Evolutionary conservation across 495 filamentous ascomycete genomes (phyloP), one percentile per base, ranked within the genome.

Genomic region (Recurvomyces mirabilis): DNA sequence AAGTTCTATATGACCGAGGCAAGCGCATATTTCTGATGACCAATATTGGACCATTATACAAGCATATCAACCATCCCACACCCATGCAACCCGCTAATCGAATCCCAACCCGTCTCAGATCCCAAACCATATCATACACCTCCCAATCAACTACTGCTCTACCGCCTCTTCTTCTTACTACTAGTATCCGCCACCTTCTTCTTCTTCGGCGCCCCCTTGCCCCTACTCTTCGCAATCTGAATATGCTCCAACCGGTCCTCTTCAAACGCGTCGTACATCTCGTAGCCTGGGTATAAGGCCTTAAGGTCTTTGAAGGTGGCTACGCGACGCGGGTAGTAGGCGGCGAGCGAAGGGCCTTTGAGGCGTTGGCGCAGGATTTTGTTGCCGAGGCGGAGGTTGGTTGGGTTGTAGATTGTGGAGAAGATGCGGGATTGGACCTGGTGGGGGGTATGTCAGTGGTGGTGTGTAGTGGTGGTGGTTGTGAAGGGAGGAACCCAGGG

Each of bases 171-270:
- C 7, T n/a, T n/a, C 26, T 29, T 29, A 29, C 26, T 29, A 7
- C 26, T 29, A n/a, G 7, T 29, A 7, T 29, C 26, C n/a, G 26
- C 69, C 20, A 68, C 77, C 60, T 69, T 75, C 68, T 89, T 91
- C 76, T 94, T 95, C 72, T 87, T 93, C 15, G 89, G 87, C 22
- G 84, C 72, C 12, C 82, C 84, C 66, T 96, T 96, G 37, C 88
- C 91, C 61, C 84, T 78, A 13, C 69, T 56, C 67, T 82, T 91
- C 55, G 79, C 64, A 78, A 79, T 74, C 64, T 74, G 72, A 43
- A 95, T 67, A 47, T 79, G 71, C 53, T 89, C 84, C 53, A 86
- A 62, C 53, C 89, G 73, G 47, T 88, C 81, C 37, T 86, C 81
- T 61, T 87, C 82, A 18, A 68, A 65, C 30, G 91, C 81, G 53